Evolutionary conservation across 305 asterid species (phyloP).

Genomic region (Fraxinus baroniana): DNA sequence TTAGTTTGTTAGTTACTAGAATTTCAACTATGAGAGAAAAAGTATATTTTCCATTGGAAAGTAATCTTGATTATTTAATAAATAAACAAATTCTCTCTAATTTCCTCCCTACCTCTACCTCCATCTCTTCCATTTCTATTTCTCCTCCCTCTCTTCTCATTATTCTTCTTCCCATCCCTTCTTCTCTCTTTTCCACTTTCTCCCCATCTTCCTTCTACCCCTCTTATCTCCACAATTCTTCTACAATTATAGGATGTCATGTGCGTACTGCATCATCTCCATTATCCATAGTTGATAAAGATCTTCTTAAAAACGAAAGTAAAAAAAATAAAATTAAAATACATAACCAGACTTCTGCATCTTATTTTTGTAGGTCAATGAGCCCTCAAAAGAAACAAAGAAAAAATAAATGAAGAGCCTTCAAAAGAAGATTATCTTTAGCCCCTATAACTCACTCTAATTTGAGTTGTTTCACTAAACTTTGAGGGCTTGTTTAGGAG

Average conservation of each 20-base stretch:
- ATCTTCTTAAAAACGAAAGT: not conserved
- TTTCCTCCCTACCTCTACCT: not conserved
- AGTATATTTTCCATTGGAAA: not conserved
- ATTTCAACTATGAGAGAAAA: not conserved
- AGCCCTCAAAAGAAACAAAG: not conserved
- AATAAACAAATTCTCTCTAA: not conserved
- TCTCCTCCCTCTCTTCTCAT: not conserved
- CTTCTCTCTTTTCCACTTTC: not conserved
- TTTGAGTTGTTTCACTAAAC: not conserved
- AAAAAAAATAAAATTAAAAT: not conserved
- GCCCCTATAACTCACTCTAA: not conserved
- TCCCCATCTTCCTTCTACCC: not conserved
- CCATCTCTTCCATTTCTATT: not conserved
- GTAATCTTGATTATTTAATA: not conserved
- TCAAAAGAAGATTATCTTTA: not conserved
- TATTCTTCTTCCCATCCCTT: not conserved
- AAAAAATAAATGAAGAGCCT: not conserved
- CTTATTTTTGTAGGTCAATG: not conserved
- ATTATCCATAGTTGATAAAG: not conserved
- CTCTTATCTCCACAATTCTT: not conserved
- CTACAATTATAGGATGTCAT: not conserved
- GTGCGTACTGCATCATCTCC: not conserved
- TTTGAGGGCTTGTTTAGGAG: not conserved
- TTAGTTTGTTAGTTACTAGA: not conserved
- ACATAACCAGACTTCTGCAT: not conserved